Base-by-base conservation (phyloP, 768 basidiomycete genomes). In the Suillus paluster region DNA sequence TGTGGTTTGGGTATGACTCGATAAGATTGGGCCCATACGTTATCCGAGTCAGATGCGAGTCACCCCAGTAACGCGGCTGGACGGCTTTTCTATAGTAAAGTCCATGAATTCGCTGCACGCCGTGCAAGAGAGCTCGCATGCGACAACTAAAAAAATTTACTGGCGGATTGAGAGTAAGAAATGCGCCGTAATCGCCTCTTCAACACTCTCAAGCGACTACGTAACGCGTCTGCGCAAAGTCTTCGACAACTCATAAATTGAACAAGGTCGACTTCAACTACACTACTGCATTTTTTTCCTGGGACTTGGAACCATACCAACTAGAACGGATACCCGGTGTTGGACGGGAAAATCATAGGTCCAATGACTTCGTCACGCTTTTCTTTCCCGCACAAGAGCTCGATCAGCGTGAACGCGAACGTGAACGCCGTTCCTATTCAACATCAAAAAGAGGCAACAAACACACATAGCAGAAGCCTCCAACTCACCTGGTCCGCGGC, bases 351-450 rank as follows among this genome's bases (percentile, higher is more conserved):
- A 14, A 88, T 77, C 90, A 93, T 92, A 2, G 89, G 89, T 1
- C 68, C 81, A 8, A 78, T 74, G 9, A 93, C 83, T 64, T 90
- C 85, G 21, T 79, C 80, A 6, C 89, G 78, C 72, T 85, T 90
- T 42, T 81, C 82, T 15, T 77, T 65, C 5, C 92, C 92, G 63
- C 85, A 87, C 2, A 94, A 80, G 21, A 85, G 68, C 69, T 91
- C 90, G 10, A 92, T 86, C 38, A 94, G 74, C n/a, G 86, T 87
- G 59, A 94, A 78, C 2, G 90, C 90, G 65, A 94, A 94, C 2
- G 86, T 85, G 68, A 94, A 94, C 0, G 86, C 77, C 4, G 91
- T 92, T 12, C 92, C 91, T 87, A 65, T 15, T 25, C 44, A 33
- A 36, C 23, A 21, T 11, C 19, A 36, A 58, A 41, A 49, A 33